These are phyloP conservation scores for Fusarium sp. DNA, from an alignment of 2,329 filamentous ascomycete genomes.

Conservation along the genomic window DNA sequence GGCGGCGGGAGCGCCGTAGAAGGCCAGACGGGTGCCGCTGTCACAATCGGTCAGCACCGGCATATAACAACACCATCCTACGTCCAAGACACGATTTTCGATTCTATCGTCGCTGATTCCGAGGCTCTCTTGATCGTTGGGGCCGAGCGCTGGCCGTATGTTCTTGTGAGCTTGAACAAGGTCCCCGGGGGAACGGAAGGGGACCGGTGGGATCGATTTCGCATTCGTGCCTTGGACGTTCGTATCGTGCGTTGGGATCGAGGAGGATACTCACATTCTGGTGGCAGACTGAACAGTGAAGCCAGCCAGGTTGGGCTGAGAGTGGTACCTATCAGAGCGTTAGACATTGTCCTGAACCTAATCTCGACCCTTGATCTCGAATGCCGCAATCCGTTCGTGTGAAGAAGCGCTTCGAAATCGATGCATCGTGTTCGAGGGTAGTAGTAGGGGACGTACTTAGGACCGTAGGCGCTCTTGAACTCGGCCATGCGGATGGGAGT, in stretches of 20 bases:
- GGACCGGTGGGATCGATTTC: constrained; percentile 21
- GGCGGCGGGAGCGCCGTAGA: constrained; percentile 71
- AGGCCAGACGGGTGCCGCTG: constrained; percentile 68
- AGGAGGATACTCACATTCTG: constrained; percentile 65
- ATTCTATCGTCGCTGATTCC: not conserved
- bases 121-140: not conserved
- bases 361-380: not conserved
- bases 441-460: constrained; percentile 67
- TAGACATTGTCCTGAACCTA: constrained; percentile 40
- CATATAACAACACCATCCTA: not conserved
- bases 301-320: constrained; percentile 70
- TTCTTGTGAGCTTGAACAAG: constrained; percentile 7
- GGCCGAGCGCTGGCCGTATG: not conserved
- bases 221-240: constrained; percentile 19
- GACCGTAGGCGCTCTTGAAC: constrained; percentile 77
- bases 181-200: constrained; percentile 44
- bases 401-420: constrained; percentile 10
- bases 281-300: constrained; percentile 65
- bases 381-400: constrained; percentile 14
- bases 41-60: constrained; percentile 33
- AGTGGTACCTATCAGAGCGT: constrained; percentile 68
- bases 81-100: not conserved
- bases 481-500: constrained; percentile 62
- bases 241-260: not conserved
- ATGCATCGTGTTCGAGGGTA: not conserved